Evolutionary conservation across 345 rosid species (phyloP).

Genomic region (Capsella bursapastoris): DNA sequence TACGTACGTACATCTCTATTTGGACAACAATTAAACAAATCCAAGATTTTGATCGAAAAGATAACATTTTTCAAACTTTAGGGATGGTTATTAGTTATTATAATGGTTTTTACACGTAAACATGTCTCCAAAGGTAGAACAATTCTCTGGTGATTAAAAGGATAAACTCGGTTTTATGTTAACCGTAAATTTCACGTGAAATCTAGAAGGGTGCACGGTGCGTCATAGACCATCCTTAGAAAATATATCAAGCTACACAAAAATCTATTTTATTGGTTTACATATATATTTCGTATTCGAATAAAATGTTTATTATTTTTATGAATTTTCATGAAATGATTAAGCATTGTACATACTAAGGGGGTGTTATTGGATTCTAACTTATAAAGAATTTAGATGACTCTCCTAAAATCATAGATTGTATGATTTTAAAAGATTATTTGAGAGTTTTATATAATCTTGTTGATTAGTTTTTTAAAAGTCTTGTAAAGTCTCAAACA

Average conservation of each 20-base stretch:
- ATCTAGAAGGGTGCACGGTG: background rate
- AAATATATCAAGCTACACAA: background rate
- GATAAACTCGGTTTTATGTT: background rate
- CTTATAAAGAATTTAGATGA: no score
- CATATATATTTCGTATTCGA: background rate
- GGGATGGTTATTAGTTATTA: background rate
- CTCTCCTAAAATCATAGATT: no score
- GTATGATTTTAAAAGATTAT: no score
- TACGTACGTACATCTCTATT: background rate
- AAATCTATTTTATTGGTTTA: background rate
- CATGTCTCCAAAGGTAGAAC: conserved; percentile 31
- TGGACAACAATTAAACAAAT: background rate
- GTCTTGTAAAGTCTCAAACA: no score
- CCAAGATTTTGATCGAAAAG: background rate
- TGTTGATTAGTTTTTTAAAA: no score
- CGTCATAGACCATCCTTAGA: background rate
- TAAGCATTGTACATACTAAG: background rate
- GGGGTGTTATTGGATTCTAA: no score
- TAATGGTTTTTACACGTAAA: conserved; percentile 20
- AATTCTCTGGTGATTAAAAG: background rate
- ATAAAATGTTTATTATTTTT: background rate
- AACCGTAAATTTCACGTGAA: conserved; percentile 16
- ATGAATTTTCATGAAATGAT: conserved; percentile 26
- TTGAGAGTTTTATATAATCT: no score
- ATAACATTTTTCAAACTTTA: conserved; percentile 11